Base-by-base conservation (phyloP, 1,284 basidiomycete genomes). In the Amylostereum areolatum region DNA sequence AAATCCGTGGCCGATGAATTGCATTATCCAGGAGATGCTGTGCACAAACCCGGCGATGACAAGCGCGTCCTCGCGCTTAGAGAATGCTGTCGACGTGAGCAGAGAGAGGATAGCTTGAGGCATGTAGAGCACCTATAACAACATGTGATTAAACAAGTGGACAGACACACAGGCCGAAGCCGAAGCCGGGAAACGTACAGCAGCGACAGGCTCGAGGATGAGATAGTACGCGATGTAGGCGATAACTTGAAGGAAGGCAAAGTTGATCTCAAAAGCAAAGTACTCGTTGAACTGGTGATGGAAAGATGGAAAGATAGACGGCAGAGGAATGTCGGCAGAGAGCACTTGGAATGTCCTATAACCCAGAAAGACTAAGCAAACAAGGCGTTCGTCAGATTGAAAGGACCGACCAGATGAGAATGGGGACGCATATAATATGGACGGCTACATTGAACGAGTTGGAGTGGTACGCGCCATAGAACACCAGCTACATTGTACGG, bases 391-490 rank as follows among this genome's bases (percentile, higher is more conserved):
- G 43, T 51, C 50, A 45, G 44, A 52, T 40, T 40, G 25, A 40
- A 41, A 40, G 9, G 32, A 73, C 75, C 43, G 57, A 89, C 91
- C 92, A 95, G 44, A 90, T 63, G 57, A 95, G 76, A 53, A 87
- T 62, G 3, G 92, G 92, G 30, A 96, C 91, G 58, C 82, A 92
- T 55, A 87, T 61, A 57, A 92, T 75, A 64, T 96, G 92, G 54
- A 95, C 89, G 49, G 76, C 62, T 53, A 94, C 69, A 64, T 96
- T 96, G 52, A 83, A 69, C 33, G 77, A 78, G 65, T 94, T 85
- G 27, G 81, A 75, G 66, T 95, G 92, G 68, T 94, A 95, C 46
- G 90, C 85, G 25, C 89, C 89, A 66, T 94, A 94, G 74, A 93
- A 93, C 31, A 84, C 74, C 60, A 94, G 75, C 89, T 94, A 28